Conservation (phyloP, 768 basidiomycete species). For the Kwoniella bestiolae region DNA sequence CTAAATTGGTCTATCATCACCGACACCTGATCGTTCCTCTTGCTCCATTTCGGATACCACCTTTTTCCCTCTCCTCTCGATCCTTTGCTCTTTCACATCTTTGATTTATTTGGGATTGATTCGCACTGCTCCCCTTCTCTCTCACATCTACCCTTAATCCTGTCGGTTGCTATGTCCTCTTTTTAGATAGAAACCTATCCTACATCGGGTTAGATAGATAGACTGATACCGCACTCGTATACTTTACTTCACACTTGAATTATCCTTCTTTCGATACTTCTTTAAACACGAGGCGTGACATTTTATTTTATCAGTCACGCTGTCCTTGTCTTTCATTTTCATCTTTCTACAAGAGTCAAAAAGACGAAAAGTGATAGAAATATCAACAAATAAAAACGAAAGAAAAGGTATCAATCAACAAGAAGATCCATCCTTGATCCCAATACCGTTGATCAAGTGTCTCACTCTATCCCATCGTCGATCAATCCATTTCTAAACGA, state of each 20-base stretch:
- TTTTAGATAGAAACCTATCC: conserved; percentile 6
- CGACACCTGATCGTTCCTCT: conserved; percentile 10
- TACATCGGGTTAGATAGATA: conserved; percentile 2
- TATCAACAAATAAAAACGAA: not conserved
- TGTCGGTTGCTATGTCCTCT: conserved; percentile 13
- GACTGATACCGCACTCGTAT: not conserved
- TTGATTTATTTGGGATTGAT: not conserved
- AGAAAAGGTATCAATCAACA: too few species aligned
- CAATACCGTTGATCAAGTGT: not conserved
- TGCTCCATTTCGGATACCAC: not conserved
- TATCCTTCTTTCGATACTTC: not conserved
- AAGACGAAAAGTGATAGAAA: not conserved
- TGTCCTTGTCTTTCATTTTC: not conserved
- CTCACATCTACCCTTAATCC: not conserved
- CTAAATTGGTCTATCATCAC: not conserved
- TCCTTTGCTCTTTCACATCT: not conserved
- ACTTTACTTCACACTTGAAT: not conserved
- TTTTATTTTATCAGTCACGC: not conserved
- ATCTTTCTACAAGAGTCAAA: not conserved
- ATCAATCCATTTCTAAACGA: not conserved
- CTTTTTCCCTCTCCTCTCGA: not conserved
- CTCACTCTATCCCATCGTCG: not conserved
- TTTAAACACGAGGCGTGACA: conserved; percentile 14
- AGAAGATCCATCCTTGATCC: too few species aligned
- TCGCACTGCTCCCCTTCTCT: conserved; percentile 3